A percentile compares a stretch with the other conserved stretches of the same genome.
phyloP scores from a whole-genome alignment of 2,329 filamentous ascomycete genomes.

The Calonectria multiphialidica region DNA sequence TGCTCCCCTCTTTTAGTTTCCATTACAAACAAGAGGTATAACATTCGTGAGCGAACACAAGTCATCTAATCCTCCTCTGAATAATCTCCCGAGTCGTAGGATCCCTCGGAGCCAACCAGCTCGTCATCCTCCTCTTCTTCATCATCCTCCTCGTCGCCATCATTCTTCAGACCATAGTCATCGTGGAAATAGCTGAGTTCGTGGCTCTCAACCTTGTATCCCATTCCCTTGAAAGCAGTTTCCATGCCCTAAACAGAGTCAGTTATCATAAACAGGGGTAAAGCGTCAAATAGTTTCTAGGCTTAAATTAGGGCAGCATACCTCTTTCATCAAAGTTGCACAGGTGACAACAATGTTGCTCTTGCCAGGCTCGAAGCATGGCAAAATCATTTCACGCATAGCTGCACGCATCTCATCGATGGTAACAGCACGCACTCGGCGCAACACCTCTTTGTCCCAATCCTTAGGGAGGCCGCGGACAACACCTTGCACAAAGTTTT shows the following conservation, averaged over 20 bases:
- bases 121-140: constrained; percentile 58
- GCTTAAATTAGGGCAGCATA: constrained; percentile 57
- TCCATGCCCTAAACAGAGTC: constrained; percentile 72
- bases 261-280: background rate
- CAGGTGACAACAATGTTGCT: constrained; percentile 92
- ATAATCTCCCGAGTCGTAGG: constrained; percentile 45
- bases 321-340: constrained; percentile 86
- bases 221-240: constrained; percentile 78
- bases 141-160: constrained; percentile 68
- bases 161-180: constrained; percentile 84
- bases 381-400: constrained; percentile 81
- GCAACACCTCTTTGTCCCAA: constrained; percentile 82
- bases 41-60: background rate
- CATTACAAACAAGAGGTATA: constrained; percentile 10
- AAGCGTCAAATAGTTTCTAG: background rate
- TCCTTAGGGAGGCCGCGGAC: constrained; percentile 81
- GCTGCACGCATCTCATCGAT: constrained; percentile 81
- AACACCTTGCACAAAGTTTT: constrained; percentile 86
- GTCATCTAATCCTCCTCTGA: constrained; percentile 43
- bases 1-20: constrained; percentile 10
- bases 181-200: constrained; percentile 86
- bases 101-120: constrained; percentile 45
- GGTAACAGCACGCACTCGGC: constrained; percentile 80
- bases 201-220: constrained; percentile 83
- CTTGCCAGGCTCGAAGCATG: constrained; percentile 82